These are phyloP conservation scores for Cryoendolithus antarcticus DNA, from an alignment of 2,329 filamentous ascomycete genomes.

Conservation along the genomic window DNA sequence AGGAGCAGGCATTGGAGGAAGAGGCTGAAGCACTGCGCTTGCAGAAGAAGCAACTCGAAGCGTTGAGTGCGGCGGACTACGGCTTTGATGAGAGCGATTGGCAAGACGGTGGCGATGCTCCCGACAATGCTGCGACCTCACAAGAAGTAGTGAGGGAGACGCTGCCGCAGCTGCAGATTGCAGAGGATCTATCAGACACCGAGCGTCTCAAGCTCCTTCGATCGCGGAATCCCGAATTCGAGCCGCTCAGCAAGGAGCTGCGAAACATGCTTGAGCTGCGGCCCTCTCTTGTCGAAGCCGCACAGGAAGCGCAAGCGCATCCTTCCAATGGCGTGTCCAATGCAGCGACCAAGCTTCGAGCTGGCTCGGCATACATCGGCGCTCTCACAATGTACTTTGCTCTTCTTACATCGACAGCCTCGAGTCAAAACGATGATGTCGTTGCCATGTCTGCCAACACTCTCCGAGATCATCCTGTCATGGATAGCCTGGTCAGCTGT, in stretches of 20 bases:
- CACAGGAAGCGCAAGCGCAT: constrained; percentile 3
- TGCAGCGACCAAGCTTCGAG: constrained; percentile 54
- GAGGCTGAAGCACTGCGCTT: constrained; percentile 79
- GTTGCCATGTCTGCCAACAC: constrained; percentile 62
- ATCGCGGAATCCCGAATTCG: constrained; percentile 82
- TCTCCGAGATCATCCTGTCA: constrained; percentile 78
- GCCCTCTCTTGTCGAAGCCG: constrained; percentile 11
- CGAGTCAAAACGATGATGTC: constrained; percentile 36
- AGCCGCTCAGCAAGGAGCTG: constrained; percentile 72
- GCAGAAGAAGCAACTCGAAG: constrained; percentile 79
- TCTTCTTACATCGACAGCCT: constrained; percentile 68
- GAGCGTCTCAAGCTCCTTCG: constrained; percentile 67
- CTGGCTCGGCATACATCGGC: constrained; percentile 75
- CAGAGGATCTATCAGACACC: constrained; percentile 61
- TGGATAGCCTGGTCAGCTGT: constrained; percentile 71
- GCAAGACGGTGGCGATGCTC: constrained; percentile 41
- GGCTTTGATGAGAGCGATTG: constrained; percentile 85
- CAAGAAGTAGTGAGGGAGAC: constrained; percentile 54
- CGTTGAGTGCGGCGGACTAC: constrained; percentile 86
- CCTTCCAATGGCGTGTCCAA: constrained; percentile 6
- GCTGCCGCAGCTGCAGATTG: constrained; percentile 71
- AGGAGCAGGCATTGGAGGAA: constrained; percentile 72
- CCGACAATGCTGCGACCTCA: constrained; percentile 26
- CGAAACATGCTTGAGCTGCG: constrained; percentile 45
- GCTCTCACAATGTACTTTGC: constrained; percentile 89